Conservation (phyloP, 805 yeast species). For the Ogataea degrootiae region DNA sequence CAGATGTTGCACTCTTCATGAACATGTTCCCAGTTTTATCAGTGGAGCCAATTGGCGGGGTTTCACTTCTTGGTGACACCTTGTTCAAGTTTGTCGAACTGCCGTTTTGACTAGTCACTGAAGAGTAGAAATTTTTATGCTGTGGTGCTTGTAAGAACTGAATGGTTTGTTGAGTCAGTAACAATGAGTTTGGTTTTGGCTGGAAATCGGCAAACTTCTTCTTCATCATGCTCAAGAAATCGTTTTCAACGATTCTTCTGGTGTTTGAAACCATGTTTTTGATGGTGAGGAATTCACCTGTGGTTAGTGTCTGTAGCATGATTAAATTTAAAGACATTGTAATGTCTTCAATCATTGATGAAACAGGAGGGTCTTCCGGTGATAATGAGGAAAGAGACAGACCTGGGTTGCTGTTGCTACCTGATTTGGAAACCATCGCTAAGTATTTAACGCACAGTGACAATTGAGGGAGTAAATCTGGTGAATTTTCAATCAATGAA, state of each 20-base stretch:
- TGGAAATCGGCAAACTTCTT: slow-evolving; percentile 41
- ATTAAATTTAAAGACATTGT: slow-evolving; percentile 68
- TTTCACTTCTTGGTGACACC: slow-evolving; percentile 26
- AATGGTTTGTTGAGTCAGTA: slow-evolving; percentile 22
- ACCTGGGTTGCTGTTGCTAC: slow-evolving; percentile 6
- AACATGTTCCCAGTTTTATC: slow-evolving; percentile 27
- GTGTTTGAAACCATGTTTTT: slow-evolving; percentile 51
- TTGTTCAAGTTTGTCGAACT: slow-evolving; percentile 19
- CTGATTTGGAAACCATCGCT: slow-evolving; percentile 16
- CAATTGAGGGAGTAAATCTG: slow-evolving; percentile 41
- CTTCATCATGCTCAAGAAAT: slow-evolving; percentile 53
- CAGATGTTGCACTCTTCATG: slow-evolving; percentile 39
- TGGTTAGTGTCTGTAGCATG: slow-evolving; percentile 58
- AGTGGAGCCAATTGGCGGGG: slow-evolving; percentile 23
- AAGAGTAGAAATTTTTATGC: slow-evolving; percentile 4
- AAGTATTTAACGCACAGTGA: slow-evolving; percentile 26
- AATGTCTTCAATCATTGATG: slow-evolving; percentile 85
- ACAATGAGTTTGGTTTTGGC: slow-evolving; percentile 32
- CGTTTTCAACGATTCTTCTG: slow-evolving; percentile 57
- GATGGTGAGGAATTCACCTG: slow-evolving; percentile 61
- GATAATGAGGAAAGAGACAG: slow-evolving; percentile 22
- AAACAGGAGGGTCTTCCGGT: slow-evolving; percentile 61
- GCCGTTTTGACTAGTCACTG: slow-evolving; percentile 14
- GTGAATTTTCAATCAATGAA: slow-evolving; percentile 71
- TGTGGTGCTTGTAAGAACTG: slow-evolving; percentile 15